Evolutionary conservation across 2,329 filamentous ascomycete species (phyloP).

Genomic region (Phaeosphaeria sp.): DNA sequence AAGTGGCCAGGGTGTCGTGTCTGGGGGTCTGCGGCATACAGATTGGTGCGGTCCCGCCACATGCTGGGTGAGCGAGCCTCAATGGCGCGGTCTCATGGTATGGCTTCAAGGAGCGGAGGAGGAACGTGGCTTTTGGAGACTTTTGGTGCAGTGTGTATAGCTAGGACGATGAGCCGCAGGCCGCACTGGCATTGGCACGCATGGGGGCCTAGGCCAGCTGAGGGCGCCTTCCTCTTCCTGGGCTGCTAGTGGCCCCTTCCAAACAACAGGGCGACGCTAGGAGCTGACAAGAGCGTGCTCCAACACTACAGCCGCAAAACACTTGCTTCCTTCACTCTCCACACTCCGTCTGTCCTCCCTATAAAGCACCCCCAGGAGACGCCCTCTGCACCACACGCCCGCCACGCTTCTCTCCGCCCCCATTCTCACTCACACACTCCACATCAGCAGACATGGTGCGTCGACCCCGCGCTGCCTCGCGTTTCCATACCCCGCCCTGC

Average conservation of each 20-base stretch:
- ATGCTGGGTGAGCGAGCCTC: slow-evolving; percentile 60
- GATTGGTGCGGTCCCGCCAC: slow-evolving; percentile 99
- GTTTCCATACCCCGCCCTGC: slow-evolving; percentile 45
- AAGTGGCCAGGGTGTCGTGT: slow-evolving; percentile 18
- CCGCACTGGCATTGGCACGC: neutral
- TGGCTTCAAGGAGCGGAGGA: neutral
- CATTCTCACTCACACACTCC: slow-evolving; percentile 10
- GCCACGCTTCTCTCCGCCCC: neutral
- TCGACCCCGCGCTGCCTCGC: slow-evolving; percentile 34
- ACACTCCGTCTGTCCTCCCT: slow-evolving; percentile 10
- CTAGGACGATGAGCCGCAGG: neutral
- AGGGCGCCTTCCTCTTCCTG: slow-evolving; percentile 16
- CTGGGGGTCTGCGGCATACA: slow-evolving; percentile 64
- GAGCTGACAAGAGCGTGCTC: slow-evolving; percentile 24
- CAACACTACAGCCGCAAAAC: slow-evolving; percentile 35
- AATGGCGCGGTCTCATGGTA: slow-evolving; percentile 41
- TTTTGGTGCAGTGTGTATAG: neutral
- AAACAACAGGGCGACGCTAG: slow-evolving; percentile 24
- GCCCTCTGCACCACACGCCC: slow-evolving; percentile 4
- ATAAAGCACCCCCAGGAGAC: slow-evolving; percentile 14
- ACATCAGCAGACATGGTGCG: slow-evolving; percentile 47
- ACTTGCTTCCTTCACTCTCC: slow-evolving; percentile 22
- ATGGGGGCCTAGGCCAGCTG: neutral
- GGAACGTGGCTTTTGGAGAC: neutral
- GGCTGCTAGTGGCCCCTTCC: slow-evolving; percentile 20